Evolutionary conservation across 257 asterid genomes (phyloP).

Genomic region (Ballota nigra): DNA sequence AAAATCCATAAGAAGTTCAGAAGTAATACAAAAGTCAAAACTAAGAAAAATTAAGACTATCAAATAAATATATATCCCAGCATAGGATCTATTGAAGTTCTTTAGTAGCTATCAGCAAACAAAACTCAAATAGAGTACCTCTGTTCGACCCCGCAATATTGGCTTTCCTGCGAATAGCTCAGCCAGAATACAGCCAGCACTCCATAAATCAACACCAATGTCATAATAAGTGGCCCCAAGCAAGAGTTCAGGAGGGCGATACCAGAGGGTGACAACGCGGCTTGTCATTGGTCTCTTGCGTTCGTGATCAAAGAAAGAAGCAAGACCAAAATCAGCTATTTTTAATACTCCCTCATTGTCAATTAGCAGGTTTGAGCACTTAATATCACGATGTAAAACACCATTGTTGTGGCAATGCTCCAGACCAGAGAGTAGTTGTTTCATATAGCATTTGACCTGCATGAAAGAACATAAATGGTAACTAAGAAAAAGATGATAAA

Average conservation of each 20-base stretch:
- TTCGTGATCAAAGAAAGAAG: constrained; percentile 67
- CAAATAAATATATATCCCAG: background rate
- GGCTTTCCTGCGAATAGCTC: constrained; percentile 88
- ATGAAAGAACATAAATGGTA: constrained; percentile 3
- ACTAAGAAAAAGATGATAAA: background rate
- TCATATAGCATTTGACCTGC: constrained; percentile 89
- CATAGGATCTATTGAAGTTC: background rate
- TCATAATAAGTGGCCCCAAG: constrained; percentile 81
- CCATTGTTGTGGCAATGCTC: constrained; percentile 95
- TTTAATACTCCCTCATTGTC: constrained; percentile 71
- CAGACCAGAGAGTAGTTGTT: constrained; percentile 79
- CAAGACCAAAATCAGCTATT: constrained; percentile 92
- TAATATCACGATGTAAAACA: constrained; percentile 87
- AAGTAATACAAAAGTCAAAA: background rate
- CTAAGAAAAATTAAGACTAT: background rate
- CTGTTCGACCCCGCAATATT: constrained; percentile 88
- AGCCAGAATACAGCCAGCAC: constrained; percentile 93
- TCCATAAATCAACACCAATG: constrained; percentile 90
- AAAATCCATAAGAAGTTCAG: background rate
- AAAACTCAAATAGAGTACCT: constrained; percentile 44
- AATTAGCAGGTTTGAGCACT: constrained; percentile 82
- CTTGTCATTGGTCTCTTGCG: constrained; percentile 77
- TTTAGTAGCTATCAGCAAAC: background rate
- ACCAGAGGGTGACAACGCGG: constrained; percentile 95
- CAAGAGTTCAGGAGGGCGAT: constrained; percentile 93